A percentile compares a stretch with the other conserved stretches of the same genome.
phyloP scores from a whole-genome alignment of 345 rosid species.

The Bretschneidera sinensis region DNA sequence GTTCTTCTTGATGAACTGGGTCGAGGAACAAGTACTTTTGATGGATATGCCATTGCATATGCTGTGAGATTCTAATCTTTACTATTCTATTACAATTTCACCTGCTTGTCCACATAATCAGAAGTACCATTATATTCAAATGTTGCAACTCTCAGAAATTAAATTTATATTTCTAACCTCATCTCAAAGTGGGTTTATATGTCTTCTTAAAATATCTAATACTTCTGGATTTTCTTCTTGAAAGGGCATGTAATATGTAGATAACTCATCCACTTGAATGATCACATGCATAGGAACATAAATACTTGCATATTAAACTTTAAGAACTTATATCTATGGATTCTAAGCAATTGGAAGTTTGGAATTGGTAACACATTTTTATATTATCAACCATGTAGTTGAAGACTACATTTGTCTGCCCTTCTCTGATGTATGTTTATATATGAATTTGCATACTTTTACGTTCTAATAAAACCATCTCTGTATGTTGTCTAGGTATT shows the following conservation, averaged over 20 bases:
- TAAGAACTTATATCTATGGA: not conserved
- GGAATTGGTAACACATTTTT: too few species aligned
- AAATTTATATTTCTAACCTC: not conserved
- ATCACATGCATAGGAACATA: too few species aligned
- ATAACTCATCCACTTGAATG: not conserved
- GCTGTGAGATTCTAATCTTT: slow-evolving; percentile 47
- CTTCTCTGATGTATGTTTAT: too few species aligned
- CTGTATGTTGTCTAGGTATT: slow-evolving; percentile 54
- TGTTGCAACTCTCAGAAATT: not conserved
- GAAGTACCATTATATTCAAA: not conserved
- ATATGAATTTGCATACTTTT: too few species aligned
- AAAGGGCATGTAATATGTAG: not conserved
- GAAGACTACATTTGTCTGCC: too few species aligned
- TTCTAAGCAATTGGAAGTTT: not conserved
- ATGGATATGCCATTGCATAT: slow-evolving; percentile 93
- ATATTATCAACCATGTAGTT: too few species aligned
- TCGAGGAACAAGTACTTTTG: slow-evolving; percentile 97
- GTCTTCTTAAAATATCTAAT: not conserved
- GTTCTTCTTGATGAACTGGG: slow-evolving; percentile 94
- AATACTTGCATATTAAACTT: too few species aligned
- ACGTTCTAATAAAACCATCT: too few species aligned
- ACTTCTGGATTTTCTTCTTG: too few species aligned
- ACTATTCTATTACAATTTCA: not conserved
- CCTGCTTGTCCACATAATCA: slow-evolving; percentile 2
- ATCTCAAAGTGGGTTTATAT: not conserved